Conservation (phyloP, 2,329 filamentous ascomycete genomes). For the Alternaria ethzedia region DNA sequence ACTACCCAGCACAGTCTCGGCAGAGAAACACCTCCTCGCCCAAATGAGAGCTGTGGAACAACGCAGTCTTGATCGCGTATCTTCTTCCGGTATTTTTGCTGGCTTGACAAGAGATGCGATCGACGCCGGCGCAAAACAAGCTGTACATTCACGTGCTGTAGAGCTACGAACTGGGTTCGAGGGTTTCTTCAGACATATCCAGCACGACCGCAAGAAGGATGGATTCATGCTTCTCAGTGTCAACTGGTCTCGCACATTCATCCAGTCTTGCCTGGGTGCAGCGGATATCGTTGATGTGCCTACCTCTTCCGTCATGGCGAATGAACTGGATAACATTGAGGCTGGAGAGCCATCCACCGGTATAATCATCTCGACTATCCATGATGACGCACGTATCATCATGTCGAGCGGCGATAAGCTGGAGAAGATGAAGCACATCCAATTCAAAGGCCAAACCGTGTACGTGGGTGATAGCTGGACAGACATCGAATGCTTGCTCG, state of each 20-base stretch:
- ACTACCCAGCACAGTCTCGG: constrained; percentile 37
- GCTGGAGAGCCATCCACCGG: constrained; percentile 22
- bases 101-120: constrained; percentile 45
- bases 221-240: constrained; percentile 52
- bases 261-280: constrained; percentile 37
- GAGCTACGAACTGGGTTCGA: constrained; percentile 47
- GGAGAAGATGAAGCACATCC: constrained; percentile 25
- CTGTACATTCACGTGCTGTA: constrained; percentile 40
- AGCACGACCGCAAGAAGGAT: constrained; percentile 3
- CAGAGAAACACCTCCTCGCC: constrained; percentile 49
- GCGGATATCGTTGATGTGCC: neutral
- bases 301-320: constrained; percentile 19
- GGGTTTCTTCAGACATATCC: constrained; percentile 37
- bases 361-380: constrained; percentile 11
- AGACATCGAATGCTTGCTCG: constrained; percentile 55
- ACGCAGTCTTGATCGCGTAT: constrained; percentile 50
- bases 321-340: constrained; percentile 30
- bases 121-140: constrained; percentile 25
- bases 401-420: constrained; percentile 53
- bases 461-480: constrained; percentile 58
- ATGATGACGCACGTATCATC: constrained; percentile 24
- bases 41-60: constrained; percentile 49
- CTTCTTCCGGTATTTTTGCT: constrained; percentile 48
- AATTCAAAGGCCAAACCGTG: constrained; percentile 30
- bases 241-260: constrained; percentile 56